phyloP scores from a whole-genome alignment of 1,284 basidiomycete genomes.

The Neolentinus lepideus region DNA sequence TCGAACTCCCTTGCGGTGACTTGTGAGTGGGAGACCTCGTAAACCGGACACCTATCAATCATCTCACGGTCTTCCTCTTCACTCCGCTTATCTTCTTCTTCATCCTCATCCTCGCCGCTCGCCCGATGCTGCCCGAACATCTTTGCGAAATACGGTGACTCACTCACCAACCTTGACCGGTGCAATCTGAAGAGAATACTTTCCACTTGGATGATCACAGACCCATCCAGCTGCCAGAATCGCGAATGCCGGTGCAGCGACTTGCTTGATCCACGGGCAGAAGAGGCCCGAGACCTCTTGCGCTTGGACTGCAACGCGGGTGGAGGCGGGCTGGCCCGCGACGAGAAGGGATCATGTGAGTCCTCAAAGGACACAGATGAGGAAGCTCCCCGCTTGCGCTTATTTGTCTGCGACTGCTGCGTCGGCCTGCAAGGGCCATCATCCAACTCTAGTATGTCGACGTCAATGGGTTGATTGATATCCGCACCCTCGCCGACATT shows the following conservation, averaged over 20 bases:
- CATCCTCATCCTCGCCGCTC: slow-evolving; percentile 12
- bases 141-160: slow-evolving; percentile 26
- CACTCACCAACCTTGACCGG: slow-evolving; percentile 24
- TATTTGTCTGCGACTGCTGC: not conserved
- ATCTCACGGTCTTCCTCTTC: slow-evolving; percentile 6
- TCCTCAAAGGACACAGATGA: not conserved
- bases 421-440: not conserved
- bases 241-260: slow-evolving; percentile 9
- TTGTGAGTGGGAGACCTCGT: slow-evolving; percentile 10
- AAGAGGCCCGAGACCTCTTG: not conserved
- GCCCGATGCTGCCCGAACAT: slow-evolving; percentile 16
- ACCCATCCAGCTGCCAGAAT: slow-evolving; percentile 31
- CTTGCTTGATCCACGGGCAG: slow-evolving; percentile 4
- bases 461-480: not conserved
- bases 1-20: slow-evolving; percentile 26
- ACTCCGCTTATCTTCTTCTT: slow-evolving; percentile 11
- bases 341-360: not conserved
- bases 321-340: not conserved
- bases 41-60: slow-evolving; percentile 23
- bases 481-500: not conserved
- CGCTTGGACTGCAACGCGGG: not conserved
- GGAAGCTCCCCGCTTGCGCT: not conserved
- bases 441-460: not conserved
- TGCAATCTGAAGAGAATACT: slow-evolving; percentile 27
- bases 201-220: slow-evolving; percentile 24